phyloP scores from a whole-genome alignment of 768 basidiomycete genomes.

The Calocybe gangraenosa region DNA sequence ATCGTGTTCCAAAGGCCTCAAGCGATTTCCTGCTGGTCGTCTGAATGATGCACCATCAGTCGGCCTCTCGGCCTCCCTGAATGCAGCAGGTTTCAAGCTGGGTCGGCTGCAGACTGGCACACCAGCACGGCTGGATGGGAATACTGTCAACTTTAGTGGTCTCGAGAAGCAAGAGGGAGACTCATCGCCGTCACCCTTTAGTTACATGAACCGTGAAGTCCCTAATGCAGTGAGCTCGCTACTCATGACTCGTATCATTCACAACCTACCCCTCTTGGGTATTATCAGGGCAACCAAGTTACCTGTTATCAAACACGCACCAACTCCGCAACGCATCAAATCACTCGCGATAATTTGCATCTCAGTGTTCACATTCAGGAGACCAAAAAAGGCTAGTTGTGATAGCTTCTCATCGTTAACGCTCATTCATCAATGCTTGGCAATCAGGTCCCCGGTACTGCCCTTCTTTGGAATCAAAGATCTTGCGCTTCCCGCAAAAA shows the following conservation, averaged over 20 bases:
- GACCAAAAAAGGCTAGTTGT: slow-evolving; percentile 71
- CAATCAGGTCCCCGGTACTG: slow-evolving; percentile 81
- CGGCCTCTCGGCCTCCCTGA: slow-evolving; percentile 75
- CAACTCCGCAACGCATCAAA: slow-evolving; percentile 64
- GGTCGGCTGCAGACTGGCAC: slow-evolving; percentile 85
- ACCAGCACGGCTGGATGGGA: slow-evolving; percentile 71
- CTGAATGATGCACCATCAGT: slow-evolving; percentile 66
- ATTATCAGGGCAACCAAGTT: slow-evolving; percentile 70
- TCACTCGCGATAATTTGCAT: slow-evolving; percentile 75
- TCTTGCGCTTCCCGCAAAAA: slow-evolving; percentile 74
- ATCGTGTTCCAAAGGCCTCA: slow-evolving; percentile 42
- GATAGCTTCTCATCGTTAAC: no score
- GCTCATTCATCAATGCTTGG: neutral
- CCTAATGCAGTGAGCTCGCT: slow-evolving; percentile 58
- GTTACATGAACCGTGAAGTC: slow-evolving; percentile 64
- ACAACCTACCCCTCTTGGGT: neutral
- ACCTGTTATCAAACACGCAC: slow-evolving; percentile 71
- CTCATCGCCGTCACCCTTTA: slow-evolving; percentile 62
- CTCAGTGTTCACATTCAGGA: slow-evolving; percentile 84
- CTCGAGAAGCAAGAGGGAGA: slow-evolving; percentile 70
- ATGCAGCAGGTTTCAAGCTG: slow-evolving; percentile 72
- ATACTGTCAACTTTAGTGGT: slow-evolving; percentile 64
- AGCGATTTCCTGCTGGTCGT: slow-evolving; percentile 74
- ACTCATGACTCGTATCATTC: neutral
- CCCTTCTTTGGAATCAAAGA: slow-evolving; percentile 86